Percentiles rank a stretch among this genome's conserved stretches.
Conservation (phyloP, 768 basidiomycete genomes). For the Mycena belliarum region DNA sequence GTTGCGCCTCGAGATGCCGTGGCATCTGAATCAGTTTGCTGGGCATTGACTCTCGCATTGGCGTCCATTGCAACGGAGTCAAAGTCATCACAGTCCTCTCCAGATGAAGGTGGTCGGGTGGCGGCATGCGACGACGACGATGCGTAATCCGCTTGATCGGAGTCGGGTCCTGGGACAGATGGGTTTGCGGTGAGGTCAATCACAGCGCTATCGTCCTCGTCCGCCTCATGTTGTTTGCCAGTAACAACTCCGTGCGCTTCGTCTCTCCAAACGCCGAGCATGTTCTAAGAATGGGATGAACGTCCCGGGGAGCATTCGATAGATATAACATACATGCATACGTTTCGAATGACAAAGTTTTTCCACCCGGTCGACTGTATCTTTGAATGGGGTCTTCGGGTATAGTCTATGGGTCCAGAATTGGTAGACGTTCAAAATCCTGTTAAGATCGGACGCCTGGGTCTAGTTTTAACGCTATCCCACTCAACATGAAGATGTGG, state of each 20-base stretch:
- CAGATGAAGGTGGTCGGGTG: slow-evolving; percentile 43
- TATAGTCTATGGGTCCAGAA: slow-evolving; percentile 95
- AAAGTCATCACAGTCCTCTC: slow-evolving; percentile 38
- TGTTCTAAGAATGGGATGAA: slow-evolving; percentile 45
- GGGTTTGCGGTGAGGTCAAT: slow-evolving; percentile 16
- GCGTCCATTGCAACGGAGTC: slow-evolving; percentile 13
- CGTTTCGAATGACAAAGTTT: slow-evolving; percentile 83
- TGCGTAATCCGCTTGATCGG: slow-evolving; percentile 31
- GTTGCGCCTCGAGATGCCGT: not conserved
- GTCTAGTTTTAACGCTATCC: not conserved
- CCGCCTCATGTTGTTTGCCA: slow-evolving; percentile 25
- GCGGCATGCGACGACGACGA: slow-evolving; percentile 36
- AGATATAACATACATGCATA: slow-evolving; percentile 66
- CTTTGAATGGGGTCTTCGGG: slow-evolving; percentile 84
- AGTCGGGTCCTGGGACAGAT: slow-evolving; percentile 22
- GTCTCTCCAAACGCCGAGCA: slow-evolving; percentile 77
- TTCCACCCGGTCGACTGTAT: slow-evolving; percentile 85
- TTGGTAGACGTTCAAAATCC: slow-evolving; percentile 83
- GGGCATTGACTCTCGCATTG: slow-evolving; percentile 2
- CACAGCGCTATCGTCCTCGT: slow-evolving; percentile 22
- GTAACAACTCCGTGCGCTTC: slow-evolving; percentile 47
- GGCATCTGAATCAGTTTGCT: slow-evolving; percentile 27
- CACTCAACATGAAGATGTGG: not conserved
- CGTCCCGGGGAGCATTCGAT: not conserved
- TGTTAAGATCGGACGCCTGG: slow-evolving; percentile 78